Evolutionary conservation across 2,329 filamentous ascomycete genomes (phyloP).

Genomic region (Alternaria angustiovoidea): DNA sequence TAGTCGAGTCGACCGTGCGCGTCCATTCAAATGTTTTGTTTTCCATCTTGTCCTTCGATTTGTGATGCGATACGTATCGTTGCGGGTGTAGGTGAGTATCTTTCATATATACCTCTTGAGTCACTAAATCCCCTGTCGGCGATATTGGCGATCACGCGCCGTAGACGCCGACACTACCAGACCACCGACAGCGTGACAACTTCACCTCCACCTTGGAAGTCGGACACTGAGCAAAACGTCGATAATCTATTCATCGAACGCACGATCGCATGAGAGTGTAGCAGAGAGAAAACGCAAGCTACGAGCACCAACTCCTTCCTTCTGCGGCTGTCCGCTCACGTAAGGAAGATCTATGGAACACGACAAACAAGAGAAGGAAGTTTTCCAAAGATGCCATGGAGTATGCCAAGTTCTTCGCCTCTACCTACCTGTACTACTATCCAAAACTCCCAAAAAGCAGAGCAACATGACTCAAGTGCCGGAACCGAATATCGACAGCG

Average conservation of each 20-base stretch:
- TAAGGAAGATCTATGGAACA: no score
- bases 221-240: not conserved
- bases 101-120: conserved; percentile 5
- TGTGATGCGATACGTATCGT: not conserved
- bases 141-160: conserved; percentile 3
- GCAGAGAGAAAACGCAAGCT: no score
- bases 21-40: conserved; percentile 35
- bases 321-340: no score
- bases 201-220: not conserved
- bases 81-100: not conserved
- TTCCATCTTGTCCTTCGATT: conserved; percentile 21
- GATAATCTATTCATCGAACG: not conserved
- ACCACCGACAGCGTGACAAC: not conserved
- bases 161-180: conserved; percentile 4
- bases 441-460: no score
- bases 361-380: no score
- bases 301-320: no score
- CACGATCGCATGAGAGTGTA: no score
- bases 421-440: no score
- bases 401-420: no score
- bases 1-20: conserved; percentile 26
- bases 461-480: no score
- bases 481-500: accelerated
- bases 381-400: no score
- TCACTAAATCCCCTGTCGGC: not conserved